phyloP scores from a whole-genome alignment of 2,329 filamentous ascomycete species.

The Trichoderma aggressivum region DNA sequence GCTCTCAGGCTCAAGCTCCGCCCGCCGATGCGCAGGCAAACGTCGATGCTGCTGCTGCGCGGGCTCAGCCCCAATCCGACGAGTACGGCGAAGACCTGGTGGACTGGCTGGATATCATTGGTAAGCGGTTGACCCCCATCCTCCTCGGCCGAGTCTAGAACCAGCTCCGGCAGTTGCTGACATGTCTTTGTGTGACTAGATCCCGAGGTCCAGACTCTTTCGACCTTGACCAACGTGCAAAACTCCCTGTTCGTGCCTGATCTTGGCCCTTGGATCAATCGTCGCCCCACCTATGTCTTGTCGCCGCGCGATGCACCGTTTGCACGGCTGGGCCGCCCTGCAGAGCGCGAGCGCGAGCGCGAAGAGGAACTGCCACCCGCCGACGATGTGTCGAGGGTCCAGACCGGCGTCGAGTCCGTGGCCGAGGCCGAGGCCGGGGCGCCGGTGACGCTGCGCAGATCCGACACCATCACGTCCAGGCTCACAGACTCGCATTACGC shows the following conservation, averaged over 20 bases:
- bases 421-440: constrained; percentile 22
- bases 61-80: constrained; percentile 22
- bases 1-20: not conserved
- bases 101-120: constrained; percentile 40
- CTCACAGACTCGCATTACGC: constrained; percentile 72
- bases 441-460: constrained; percentile 34
- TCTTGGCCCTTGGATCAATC: constrained; percentile 71
- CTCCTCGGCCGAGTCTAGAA: not conserved
- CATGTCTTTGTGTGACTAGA: constrained; percentile 48
- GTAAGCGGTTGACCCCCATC: constrained; percentile 24
- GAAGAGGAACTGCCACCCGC: not conserved
- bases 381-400: constrained; percentile 25
- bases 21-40: not conserved
- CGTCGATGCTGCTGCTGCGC: no score
- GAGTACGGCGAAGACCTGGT: constrained; percentile 40
- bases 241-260: constrained; percentile 86
- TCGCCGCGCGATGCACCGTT: constrained; percentile 42
- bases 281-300: constrained; percentile 74
- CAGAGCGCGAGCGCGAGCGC: not conserved
- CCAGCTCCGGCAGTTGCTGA: constrained; percentile 9
- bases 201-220: constrained; percentile 77
- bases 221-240: constrained; percentile 83
- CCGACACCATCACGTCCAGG: constrained; percentile 62
- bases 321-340: not conserved
- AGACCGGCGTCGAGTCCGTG: constrained; percentile 11